Evolutionary conservation across 345 rosid species (phyloP), one percentile per base, ranked within the genome.

Genomic region (Citrus maxima): DNA sequence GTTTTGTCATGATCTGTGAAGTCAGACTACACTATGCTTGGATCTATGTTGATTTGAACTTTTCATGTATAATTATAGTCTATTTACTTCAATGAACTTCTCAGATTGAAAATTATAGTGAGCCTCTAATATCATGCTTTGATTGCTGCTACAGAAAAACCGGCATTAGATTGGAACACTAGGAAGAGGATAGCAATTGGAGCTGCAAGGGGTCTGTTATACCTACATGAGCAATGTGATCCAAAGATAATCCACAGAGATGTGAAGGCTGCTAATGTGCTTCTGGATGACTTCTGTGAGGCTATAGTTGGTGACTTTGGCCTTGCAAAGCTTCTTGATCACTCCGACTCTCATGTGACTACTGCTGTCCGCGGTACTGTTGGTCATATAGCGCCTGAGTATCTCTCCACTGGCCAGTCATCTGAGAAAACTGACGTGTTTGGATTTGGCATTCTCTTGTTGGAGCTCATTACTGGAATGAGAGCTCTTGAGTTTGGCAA

Each of bases 251-350:
- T 95, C 74, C 98, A 95, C 80, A 83, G 98, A 82, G 98, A 95
- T 65, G 98, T 95, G 66, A 93, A 95, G 85, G 98, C 98, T 67
- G 98, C 98, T 51, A 95, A 95, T 58, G 82, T 95, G 71, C 93
- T 95, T 27, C 85, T 95, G 66, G 98, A 95, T 68, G 98, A 95
- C 75, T 87, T 72, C 74, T 95, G 73, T 18, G 98, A 95, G 84
- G 98, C 95, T 24, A 88, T 95, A 0, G 98, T 95, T n/a, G 98
- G 98, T 4, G 98, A 95, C 83, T 93, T 95, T 83, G 98, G 98
- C 70, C 94, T 95, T 0, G 98, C 97, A 3, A 95, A 95, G 86
- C 98, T 93, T 12, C 90, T 95, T 49, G 93, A 95, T 86, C 98
- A 92, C 75, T 89, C 89, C 5, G 98, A 92, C 73, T 92, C 98